phyloP scores from a whole-genome alignment of 1,139 yeast species.

The Yamadazyma blattariae region DNA sequence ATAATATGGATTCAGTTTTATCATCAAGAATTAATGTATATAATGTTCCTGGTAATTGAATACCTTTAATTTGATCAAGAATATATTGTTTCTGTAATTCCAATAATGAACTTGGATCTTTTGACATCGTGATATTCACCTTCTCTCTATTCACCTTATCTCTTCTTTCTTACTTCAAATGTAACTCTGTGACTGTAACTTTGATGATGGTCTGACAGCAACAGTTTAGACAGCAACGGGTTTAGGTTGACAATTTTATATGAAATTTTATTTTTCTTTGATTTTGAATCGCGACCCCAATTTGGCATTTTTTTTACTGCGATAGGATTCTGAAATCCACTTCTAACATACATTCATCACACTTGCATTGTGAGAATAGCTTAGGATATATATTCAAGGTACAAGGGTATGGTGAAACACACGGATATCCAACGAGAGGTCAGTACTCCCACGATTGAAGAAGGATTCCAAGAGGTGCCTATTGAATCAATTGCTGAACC shows the following conservation, averaged over 20 bases:
- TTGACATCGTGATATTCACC: not conserved
- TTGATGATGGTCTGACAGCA: too few relatives aligned
- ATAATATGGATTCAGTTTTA: conserved; percentile 32
- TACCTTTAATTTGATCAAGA: conserved; percentile 31
- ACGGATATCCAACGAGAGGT: not conserved
- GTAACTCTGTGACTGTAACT: too few relatives aligned
- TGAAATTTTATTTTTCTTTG: too few relatives aligned
- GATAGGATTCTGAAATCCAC: too few relatives aligned
- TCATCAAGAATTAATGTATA: conserved; percentile 40
- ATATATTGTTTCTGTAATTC: conserved; percentile 36
- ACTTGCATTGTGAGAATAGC: too few relatives aligned
- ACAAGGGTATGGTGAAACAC: not conserved
- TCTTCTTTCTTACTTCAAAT: conserved; percentile 6
- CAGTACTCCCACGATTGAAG: not conserved
- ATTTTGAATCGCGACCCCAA: too few relatives aligned
- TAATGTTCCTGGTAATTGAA: conserved; percentile 32
- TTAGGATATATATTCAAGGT: not conserved
- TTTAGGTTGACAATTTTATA: too few relatives aligned
- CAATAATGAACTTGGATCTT: conserved; percentile 25
- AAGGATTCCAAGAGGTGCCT: not conserved
- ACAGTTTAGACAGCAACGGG: not conserved
- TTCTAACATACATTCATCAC: too few relatives aligned
- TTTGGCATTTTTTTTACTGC: too few relatives aligned
- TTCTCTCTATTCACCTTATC: too few relatives aligned
- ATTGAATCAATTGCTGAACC: not conserved